Base-by-base conservation (phyloP, 208 protist genomes). In the Crithidia expoeki region DNA sequence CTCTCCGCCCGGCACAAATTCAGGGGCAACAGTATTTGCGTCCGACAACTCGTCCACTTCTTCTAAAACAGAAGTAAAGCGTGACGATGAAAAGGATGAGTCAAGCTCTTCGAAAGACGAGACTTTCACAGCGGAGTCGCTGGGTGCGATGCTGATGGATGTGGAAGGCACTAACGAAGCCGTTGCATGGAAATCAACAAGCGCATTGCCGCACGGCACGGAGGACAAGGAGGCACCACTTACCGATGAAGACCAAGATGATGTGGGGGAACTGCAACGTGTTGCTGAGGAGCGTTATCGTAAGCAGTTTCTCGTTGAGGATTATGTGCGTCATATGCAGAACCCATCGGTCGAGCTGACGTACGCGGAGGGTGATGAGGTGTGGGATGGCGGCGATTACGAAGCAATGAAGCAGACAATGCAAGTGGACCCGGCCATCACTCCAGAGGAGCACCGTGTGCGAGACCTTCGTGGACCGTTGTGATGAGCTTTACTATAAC, bases 301-400 rank as follows among this genome's bases (percentile, higher is more conserved):
- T 6, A 44, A 60, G 36, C 52, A 76, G 4, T 95, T 83, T 52
- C 62, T 89, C 30, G 67, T 88, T 2, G 86, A 93, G 47, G 74
- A 94, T 53, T 96, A 94, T 65, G 73, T 90, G 19, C 66, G 67
- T 1, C 81, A 84, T 49, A 64, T 94, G 33, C 67, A 69, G 27
- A 74, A 94, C 58, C 75, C 84, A 1, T 47, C 66, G 10, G 76
- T 92, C 17, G 71, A 65, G 25, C 76, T 96, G 34, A 86, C 80
- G 34, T 96, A 96, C 62, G 91, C 91, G 12, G 91, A 96, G 66
- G 91, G 89, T 11, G 88, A 96, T 53, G 91, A 94, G 27, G 88
- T 96, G 11, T 96, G 91, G 91, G 91, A 96, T 58, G 91, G 91
- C 7, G 91, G 91, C 6, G 89, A 92, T 47, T 87, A 89, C 50